Conservation (phyloP, 305 asterid species). For the Striga hermonthica region DNA sequence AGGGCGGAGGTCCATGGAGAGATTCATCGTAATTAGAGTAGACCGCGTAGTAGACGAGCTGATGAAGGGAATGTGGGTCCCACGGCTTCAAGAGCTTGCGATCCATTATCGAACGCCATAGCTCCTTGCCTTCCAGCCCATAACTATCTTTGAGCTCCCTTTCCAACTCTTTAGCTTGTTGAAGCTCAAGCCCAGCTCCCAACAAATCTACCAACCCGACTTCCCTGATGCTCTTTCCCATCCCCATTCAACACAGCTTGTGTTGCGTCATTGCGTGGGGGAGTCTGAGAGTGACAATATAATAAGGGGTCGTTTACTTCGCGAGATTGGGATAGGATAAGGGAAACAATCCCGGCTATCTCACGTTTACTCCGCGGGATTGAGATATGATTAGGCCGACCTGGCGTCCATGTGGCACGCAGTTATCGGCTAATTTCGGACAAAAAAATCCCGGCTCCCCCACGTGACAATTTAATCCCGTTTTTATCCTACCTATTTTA, state of each 20-base stretch:
- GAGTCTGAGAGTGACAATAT: not conserved
- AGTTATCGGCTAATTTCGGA: no score
- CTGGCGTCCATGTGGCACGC: no score
- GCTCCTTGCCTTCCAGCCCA: conserved; percentile 34
- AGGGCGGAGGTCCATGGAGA: conserved; percentile 66
- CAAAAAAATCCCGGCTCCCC: no score
- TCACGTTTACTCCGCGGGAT: no score
- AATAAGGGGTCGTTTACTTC: no score
- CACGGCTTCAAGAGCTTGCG: conserved; percentile 66
- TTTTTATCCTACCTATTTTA: no score
- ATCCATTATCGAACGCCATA: conserved; percentile 58
- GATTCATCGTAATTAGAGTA: conserved; percentile 48
- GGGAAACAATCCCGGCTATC: no score
- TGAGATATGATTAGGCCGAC: no score
- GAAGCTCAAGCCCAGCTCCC: conserved; percentile 46
- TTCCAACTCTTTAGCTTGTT: conserved; percentile 56
- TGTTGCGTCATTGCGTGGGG: not conserved
- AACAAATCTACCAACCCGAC: conserved; percentile 56
- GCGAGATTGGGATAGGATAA: no score
- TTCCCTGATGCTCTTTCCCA: conserved; percentile 45
- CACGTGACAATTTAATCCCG: no score
- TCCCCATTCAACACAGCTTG: conserved; percentile 25
- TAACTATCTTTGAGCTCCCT: conserved; percentile 37
- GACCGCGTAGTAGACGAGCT: conserved; percentile 67
- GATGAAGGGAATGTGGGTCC: conserved; percentile 73